Evolutionary conservation across 2,329 filamentous ascomycete species (phyloP).

Genomic region (Chalaropsis thielavioides): DNA sequence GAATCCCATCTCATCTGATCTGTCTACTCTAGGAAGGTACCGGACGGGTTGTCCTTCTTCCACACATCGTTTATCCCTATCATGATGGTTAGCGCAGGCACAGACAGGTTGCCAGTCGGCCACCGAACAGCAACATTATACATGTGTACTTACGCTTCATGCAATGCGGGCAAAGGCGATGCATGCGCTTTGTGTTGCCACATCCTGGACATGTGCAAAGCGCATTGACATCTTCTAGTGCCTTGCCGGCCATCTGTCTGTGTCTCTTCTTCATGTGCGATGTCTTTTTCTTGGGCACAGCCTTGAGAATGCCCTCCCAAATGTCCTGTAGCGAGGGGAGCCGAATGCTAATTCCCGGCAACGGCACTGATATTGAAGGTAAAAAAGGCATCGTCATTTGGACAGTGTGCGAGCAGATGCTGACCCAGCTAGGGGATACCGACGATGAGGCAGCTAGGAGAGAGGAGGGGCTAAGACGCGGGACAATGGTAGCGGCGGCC

Average conservation of each 20-base stretch:
- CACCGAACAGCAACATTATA: too few relatives aligned
- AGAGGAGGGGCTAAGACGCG: conserved; percentile 6
- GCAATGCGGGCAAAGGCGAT: conserved; percentile 78
- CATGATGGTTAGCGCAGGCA: background rate
- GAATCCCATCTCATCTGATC: background rate
- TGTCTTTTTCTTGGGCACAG: conserved; percentile 97
- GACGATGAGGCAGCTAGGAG: conserved; percentile 1
- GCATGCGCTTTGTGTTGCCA: conserved; percentile 73
- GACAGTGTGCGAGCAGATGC: conserved; percentile 10
- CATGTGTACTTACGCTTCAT: conserved; percentile 51
- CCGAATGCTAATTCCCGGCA: conserved; percentile 45
- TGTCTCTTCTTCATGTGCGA: conserved; percentile 91
- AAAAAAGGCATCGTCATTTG: conserved; percentile 29
- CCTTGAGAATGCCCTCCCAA: conserved; percentile 83
- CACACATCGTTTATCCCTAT: conserved; percentile 19
- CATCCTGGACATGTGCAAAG: conserved; percentile 84
- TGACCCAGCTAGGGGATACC: conserved; percentile 6
- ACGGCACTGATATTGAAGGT: conserved; percentile 40
- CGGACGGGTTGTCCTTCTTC: conserved; percentile 19
- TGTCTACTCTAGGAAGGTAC: conserved; percentile 16
- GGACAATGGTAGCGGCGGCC: conserved; percentile 9
- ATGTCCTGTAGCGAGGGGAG: conserved; percentile 54
- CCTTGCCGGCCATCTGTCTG: conserved; percentile 91
- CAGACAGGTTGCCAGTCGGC: too few relatives aligned
- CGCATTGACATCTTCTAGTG: conserved; percentile 73